Base-by-base conservation (phyloP, 805 yeast genomes). In the Candida maesae region DNA sequence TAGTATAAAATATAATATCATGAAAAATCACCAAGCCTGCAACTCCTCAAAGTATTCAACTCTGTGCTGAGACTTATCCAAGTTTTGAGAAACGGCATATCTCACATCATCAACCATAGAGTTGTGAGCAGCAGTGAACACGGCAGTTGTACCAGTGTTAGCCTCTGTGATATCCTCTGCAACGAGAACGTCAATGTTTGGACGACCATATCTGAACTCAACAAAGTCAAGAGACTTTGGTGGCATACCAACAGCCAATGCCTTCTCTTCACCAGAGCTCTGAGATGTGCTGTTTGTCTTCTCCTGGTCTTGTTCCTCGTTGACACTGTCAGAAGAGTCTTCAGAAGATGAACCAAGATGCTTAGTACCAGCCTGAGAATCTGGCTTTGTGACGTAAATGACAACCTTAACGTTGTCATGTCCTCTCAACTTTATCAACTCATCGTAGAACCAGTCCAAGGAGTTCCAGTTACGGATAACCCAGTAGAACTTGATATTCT, bases 401-500 rank as follows among this genome's bases (percentile, higher is more conserved):
- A 54, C 30, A 9, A 51, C 45, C 24, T 47, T 38, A 6, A 42
- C 41, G 20, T 43, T 38, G 15, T 39, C 35, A 15, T 49, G 38
- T 6, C 38, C 46, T 16, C 50, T 44, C 40, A 74, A 50, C 44
- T 55, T 49, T 7, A 48, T 46, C 23, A 79, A 52, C 51, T 79
- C 81, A 3, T 65, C 61, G 4, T 51, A 44, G 53, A 77, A 76
- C 80, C 80, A 77, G 13, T 55, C 57, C 23, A 84, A 53, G 6
- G 81, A 73, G 27, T 61, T 58, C 50, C 70, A 66, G 36, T 78
- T 76, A 42, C 80, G 68, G 15, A 84, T 69, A 12, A 75, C 71
- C 95, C 95, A 87, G 41, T 74, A 66, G 41, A 85, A 67, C 46
- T 76, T 73, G 30, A 68, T 60, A 36, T 61, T 60, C 20, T 62